Evolutionary conservation across 1,284 basidiomycete genomes (phyloP).

Genomic region (Meira miltonrushii): DNA sequence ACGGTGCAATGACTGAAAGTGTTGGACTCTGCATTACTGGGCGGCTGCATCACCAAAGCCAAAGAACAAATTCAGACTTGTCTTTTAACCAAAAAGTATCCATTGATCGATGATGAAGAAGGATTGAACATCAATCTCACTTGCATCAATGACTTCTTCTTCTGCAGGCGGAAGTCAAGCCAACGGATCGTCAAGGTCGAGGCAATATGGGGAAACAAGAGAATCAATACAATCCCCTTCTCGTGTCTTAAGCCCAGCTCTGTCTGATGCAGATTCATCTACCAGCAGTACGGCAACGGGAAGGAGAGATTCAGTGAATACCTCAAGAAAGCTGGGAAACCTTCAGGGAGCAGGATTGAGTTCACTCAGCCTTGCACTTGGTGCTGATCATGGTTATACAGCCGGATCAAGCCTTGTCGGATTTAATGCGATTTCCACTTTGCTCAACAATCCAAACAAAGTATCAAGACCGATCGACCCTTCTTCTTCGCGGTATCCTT

Average conservation of each 20-base stretch:
- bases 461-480: slow-evolving; percentile 45
- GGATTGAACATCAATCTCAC: no score
- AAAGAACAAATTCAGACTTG: no score
- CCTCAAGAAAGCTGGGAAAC: slow-evolving; percentile 2
- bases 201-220: no score
- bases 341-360: slow-evolving; percentile 7
- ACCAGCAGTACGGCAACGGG: not conserved
- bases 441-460: slow-evolving; percentile 45
- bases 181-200: no score
- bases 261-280: slow-evolving; percentile 5
- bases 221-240: no score
- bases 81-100: no score
- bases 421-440: slow-evolving; percentile 32
- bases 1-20: no score
- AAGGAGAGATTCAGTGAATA: not conserved
- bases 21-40: no score
- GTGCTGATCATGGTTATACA: not conserved
- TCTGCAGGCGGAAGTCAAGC: no score
- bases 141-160: no score
- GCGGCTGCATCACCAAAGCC: no score
- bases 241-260: not conserved
- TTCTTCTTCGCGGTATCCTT: slow-evolving; percentile 40
- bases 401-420: slow-evolving; percentile 15
- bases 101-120: no score
- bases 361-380: slow-evolving; percentile 8